phyloP scores from a whole-genome alignment of 2,329 filamentous ascomycete species.

The Penicillium sp. region DNA sequence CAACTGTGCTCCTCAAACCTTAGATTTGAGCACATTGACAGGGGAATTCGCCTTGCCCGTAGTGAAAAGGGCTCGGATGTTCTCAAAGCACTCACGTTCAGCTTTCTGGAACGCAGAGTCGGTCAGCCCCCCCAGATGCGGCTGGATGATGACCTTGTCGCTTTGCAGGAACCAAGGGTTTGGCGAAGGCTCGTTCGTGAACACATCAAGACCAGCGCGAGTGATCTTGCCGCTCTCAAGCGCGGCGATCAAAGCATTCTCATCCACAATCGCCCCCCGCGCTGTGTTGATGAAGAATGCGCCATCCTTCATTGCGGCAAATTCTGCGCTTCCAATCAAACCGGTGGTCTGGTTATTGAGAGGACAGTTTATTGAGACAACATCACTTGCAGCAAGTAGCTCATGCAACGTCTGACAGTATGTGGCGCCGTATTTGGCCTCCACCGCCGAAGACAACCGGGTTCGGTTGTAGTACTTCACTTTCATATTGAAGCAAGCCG shows the following conservation, averaged over 20 bases:
- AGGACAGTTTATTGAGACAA: conserved; percentile 55
- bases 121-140: conserved; percentile 52
- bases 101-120: conserved; percentile 50
- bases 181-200: conserved; percentile 50
- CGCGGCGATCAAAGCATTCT: conserved; percentile 48
- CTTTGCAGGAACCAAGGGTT: conserved; percentile 47
- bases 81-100: conserved; percentile 53
- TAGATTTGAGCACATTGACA: too few species aligned
- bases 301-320: conserved; percentile 52
- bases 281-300: conserved; percentile 54
- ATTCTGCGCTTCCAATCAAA: conserved; percentile 47
- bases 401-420: conserved; percentile 45
- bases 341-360: conserved; percentile 46
- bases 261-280: conserved; percentile 51
- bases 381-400: conserved; percentile 47
- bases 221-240: conserved; percentile 50
- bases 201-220: conserved; percentile 55
- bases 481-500: conserved; percentile 48
- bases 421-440: conserved; percentile 39
- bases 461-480: conserved; percentile 52
- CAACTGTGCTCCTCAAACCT: too few species aligned
- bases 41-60: conserved; percentile 40
- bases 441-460: conserved; percentile 39
- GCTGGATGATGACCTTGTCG: conserved; percentile 50
- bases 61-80: conserved; percentile 46